phyloP scores from a whole-genome alignment of 768 basidiomycete species.

The Hypholoma sublateritium region DNA sequence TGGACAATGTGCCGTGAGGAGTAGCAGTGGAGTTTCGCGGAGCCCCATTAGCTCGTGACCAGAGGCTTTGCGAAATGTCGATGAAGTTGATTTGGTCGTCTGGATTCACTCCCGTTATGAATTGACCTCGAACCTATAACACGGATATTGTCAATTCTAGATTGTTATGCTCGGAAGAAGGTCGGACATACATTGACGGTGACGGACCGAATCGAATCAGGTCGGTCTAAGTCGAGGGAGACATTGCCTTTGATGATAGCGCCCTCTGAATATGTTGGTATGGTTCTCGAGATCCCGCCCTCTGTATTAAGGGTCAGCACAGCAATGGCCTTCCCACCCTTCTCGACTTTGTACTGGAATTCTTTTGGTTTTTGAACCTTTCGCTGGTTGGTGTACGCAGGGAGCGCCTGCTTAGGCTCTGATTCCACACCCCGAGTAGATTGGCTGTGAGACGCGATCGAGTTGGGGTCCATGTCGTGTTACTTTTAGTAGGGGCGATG shows the following conservation, averaged over 20 bases:
- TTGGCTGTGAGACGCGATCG: no score
- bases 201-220: conserved; percentile 47
- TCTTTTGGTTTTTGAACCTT: conserved; percentile 16
- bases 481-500: no score
- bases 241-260: conserved; percentile 31
- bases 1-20: not conserved
- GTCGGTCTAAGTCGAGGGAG: conserved; percentile 28
- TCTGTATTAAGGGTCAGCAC: conserved; percentile 45
- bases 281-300: conserved; percentile 28
- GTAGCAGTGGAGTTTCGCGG: conserved; percentile 14
- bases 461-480: no score
- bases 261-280: conserved; percentile 34
- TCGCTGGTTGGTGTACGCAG: not conserved
- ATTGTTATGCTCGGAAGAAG: conserved; percentile 5
- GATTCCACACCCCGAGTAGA: no score
- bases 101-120: conserved; percentile 35
- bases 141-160: not conserved
- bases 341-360: conserved; percentile 22
- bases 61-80: conserved; percentile 30
- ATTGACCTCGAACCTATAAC: conserved; percentile 33
- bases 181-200: conserved; percentile 37
- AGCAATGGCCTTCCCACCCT: conserved; percentile 41
- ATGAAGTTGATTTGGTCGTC: conserved; percentile 32
- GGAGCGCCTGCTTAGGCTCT: not conserved
- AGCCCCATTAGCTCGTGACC: conserved; percentile 31